Base-by-base conservation (phyloP, 169 alveolate species). In the Plasmodium fragile region DNA sequence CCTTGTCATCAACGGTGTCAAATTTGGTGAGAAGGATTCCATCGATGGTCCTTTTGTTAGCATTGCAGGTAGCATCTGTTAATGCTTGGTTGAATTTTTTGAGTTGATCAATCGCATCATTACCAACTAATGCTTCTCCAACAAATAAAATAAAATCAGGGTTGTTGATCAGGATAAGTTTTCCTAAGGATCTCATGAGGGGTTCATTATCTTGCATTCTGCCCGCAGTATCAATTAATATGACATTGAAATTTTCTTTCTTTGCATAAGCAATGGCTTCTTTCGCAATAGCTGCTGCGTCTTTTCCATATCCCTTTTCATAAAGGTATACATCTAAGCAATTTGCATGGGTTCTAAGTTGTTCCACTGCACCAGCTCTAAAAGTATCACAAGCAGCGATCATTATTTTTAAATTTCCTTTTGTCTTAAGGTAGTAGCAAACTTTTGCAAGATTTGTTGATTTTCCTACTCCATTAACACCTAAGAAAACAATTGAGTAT, bases 101-200 rank as follows among this genome's bases (percentile, higher is more conserved):
- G 36, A 99, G 95, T 96, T 99, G 99, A 96, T 99, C 99, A 6
- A 99, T 99, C 13, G 99, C 99, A 95, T 99, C 99, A 95, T 99
- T 99, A 28, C 99, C 99, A 25, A 99, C 99, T 34, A 99, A 97
- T 32, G 99, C 99, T 94, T 99, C 99, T n/a, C 99, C 99, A 25
- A 99, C 99, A 92, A 99, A 99, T 32, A 99, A 94, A 41, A 99
- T 98, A 45, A 98, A 96, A 97, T 99, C 99, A 43, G 99, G 99
- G 91, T 97, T 98, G 96, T 99, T 99, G 30, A 98, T 95, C 53
- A 98, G 98, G 5, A 99, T 99, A 69, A 99, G 96, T 95, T 99
- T 99, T 34, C 99, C 99, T 49, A 99, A 96, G 36, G 99, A 98
- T 82, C 98, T 97, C 99, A 99, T 99, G 82, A 99, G 97, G 4